Conservation (phyloP, 805 yeast species). For the Candida ipomoeae region DNA sequence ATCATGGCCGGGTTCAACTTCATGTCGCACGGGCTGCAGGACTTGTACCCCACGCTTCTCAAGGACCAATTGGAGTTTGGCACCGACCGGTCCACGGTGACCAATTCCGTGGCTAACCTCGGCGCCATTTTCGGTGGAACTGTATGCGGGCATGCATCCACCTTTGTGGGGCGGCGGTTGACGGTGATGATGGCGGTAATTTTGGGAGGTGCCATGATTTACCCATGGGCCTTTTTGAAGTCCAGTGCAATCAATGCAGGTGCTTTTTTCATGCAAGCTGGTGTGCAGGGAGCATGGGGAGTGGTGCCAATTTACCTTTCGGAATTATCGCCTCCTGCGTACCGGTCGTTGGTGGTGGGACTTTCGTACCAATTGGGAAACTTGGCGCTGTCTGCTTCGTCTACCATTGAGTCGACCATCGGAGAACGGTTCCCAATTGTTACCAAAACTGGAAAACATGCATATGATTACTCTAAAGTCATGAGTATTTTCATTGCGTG, state of each 20-base stretch:
- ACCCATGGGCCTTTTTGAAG: conserved; percentile 25
- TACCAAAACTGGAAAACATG: conserved; percentile 16
- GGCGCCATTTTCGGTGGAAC: conserved; percentile 42
- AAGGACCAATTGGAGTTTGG: conserved; percentile 31
- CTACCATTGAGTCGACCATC: conserved; percentile 64
- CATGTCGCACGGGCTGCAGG: conserved; percentile 41
- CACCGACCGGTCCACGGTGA: conserved; percentile 32
- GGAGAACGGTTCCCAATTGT: conserved; percentile 56
- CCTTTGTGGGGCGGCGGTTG: conserved; percentile 36
- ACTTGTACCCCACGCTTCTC: conserved; percentile 39
- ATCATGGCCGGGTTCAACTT: conserved; percentile 41
- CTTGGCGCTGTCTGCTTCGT: conserved; percentile 64
- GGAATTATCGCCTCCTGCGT: conserved; percentile 51
- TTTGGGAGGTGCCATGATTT: conserved; percentile 37
- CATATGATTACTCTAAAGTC: conserved; percentile 61
- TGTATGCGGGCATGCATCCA: conserved; percentile 42
- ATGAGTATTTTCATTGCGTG: conserved; percentile 69
- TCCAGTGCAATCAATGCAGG: conserved; percentile 50
- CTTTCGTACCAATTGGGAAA: conserved; percentile 69
- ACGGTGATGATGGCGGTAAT: conserved; percentile 30
- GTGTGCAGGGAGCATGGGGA: conserved; percentile 75
- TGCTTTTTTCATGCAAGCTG: conserved; percentile 59
- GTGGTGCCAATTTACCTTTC: conserved; percentile 61
- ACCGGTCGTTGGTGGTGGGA: conserved; percentile 23
- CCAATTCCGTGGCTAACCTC: conserved; percentile 38